Conservation (phyloP, 306 rosid species). For the Prinsepia uniflora region DNA sequence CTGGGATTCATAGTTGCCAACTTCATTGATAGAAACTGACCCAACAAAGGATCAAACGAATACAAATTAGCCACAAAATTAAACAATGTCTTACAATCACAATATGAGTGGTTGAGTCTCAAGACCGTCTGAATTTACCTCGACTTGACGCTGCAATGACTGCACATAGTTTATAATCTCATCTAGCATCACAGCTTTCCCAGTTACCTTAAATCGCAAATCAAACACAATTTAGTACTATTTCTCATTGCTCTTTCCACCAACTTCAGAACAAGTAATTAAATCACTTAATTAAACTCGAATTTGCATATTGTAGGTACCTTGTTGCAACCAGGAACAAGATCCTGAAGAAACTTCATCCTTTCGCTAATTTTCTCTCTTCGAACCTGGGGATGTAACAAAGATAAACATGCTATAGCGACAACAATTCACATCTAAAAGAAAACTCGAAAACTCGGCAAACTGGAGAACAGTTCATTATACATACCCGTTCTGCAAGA, state of each 20-base stretch:
- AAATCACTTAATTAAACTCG: conserved; percentile 9
- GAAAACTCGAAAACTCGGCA: not conserved
- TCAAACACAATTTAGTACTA: conserved; percentile 9
- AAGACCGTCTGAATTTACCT: conserved; percentile 36
- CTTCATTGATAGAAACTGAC: conserved; percentile 65
- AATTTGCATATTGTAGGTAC: conserved; percentile 33
- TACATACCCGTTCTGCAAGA: conserved; percentile 84
- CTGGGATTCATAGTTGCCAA: conserved; percentile 55
- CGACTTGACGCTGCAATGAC: conserved; percentile 64
- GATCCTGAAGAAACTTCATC: conserved; percentile 93
- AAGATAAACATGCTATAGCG: conserved; percentile 8
- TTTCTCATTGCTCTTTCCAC: not conserved
- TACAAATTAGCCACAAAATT: not conserved
- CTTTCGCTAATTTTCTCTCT: conserved; percentile 93
- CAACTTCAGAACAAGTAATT: not conserved
- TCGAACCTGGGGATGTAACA: conserved; percentile 51
- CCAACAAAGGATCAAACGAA: conserved; percentile 9
- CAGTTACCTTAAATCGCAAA: conserved; percentile 58
- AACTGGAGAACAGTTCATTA: not conserved
- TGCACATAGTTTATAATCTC: conserved; percentile 90
- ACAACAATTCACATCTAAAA: not conserved
- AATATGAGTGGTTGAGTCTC: not conserved
- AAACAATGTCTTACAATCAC: not conserved
- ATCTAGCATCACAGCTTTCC: conserved; percentile 93
- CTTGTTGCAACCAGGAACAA: conserved; percentile 95